These are phyloP conservation scores for Paradendryphiella salina DNA, from an alignment of 2,329 filamentous ascomycete genomes.

Conservation along the genomic window DNA sequence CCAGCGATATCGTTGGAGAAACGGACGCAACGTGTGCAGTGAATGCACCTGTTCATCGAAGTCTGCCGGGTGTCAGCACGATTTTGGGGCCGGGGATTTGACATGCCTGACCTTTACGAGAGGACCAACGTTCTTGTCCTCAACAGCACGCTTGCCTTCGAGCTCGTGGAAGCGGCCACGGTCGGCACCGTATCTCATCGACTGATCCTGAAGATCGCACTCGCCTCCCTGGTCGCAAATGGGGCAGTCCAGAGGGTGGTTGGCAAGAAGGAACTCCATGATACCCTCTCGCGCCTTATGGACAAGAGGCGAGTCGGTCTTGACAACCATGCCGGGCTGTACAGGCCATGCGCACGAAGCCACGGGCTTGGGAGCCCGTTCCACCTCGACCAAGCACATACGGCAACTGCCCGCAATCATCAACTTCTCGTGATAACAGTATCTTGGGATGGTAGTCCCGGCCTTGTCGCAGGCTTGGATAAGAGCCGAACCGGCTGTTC, in stretches of 20 bases:
- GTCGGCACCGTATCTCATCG: slow-evolving; percentile 97
- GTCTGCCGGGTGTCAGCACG: slow-evolving; percentile 58
- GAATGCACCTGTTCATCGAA: slow-evolving; percentile 99
- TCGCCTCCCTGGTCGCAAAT: slow-evolving; percentile 99
- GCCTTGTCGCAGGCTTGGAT: slow-evolving; percentile 99
- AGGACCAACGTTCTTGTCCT: slow-evolving; percentile 99
- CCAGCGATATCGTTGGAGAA: slow-evolving; percentile 98
- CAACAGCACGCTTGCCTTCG: slow-evolving; percentile 92
- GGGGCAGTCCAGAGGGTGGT: slow-evolving; percentile 93
- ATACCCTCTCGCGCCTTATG: slow-evolving; percentile 99
- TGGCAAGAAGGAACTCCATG: slow-evolving; percentile 97
- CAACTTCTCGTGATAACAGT: slow-evolving; percentile 99
- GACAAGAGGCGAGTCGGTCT: slow-evolving; percentile 92
- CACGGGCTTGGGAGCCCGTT: slow-evolving; percentile 92
- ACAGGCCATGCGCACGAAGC: slow-evolving; percentile 99
- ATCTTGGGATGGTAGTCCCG: slow-evolving; percentile 88
- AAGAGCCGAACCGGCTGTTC: slow-evolving; percentile 85
- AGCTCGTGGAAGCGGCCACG: slow-evolving; percentile 96
- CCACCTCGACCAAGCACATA: slow-evolving; percentile 99
- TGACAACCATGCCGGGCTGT: slow-evolving; percentile 97
- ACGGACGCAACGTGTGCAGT: slow-evolving; percentile 96
- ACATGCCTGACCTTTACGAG: slow-evolving; percentile 70
- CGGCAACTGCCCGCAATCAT: slow-evolving; percentile 99
- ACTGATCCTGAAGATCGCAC: slow-evolving; percentile 98
- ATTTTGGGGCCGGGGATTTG: background rate